Evolutionary conservation across 805 yeast species (phyloP).

Genomic region (Candida morakotiae): DNA sequence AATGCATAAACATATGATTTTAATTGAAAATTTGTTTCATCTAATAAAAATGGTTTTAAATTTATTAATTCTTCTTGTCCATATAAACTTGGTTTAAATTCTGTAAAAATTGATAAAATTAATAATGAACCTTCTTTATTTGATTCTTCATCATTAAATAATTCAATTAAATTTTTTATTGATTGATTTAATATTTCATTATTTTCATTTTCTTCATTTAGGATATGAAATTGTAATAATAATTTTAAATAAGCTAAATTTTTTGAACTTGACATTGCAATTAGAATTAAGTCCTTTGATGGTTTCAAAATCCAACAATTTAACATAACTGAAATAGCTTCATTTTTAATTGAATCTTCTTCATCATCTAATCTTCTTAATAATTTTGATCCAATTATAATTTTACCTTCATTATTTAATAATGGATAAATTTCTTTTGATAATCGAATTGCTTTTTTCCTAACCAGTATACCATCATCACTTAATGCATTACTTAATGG

Average conservation of each 20-base stretch:
- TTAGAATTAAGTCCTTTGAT: conserved; percentile 9
- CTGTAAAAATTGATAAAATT: conserved; percentile 53
- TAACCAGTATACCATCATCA: conserved; percentile 62
- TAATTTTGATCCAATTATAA: conserved; percentile 47
- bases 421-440: conserved; percentile 42
- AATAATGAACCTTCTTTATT: conserved; percentile 37
- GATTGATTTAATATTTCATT: not conserved
- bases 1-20: conserved; percentile 46
- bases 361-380: conserved; percentile 63
- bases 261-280: conserved; percentile 34
- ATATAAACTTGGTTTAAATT: conserved; percentile 49
- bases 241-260: conserved; percentile 13
- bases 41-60: conserved; percentile 60
- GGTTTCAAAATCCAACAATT: conserved; percentile 4
- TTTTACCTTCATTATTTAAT: conserved; percentile 29
- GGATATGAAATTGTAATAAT: conserved; percentile 40
- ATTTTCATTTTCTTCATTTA: conserved; percentile 20
- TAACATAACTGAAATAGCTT: conserved; percentile 3
- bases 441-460: conserved; percentile 57
- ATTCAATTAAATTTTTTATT: conserved; percentile 27
- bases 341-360: conserved; percentile 47
- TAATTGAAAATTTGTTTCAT: conserved; percentile 39
- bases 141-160: conserved; percentile 24
- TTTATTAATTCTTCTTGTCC: conserved; percentile 63
- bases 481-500: conserved; percentile 45